Conservation (phyloP, 2,329 filamentous ascomycete genomes). For the Sarocladium strictum region DNA sequence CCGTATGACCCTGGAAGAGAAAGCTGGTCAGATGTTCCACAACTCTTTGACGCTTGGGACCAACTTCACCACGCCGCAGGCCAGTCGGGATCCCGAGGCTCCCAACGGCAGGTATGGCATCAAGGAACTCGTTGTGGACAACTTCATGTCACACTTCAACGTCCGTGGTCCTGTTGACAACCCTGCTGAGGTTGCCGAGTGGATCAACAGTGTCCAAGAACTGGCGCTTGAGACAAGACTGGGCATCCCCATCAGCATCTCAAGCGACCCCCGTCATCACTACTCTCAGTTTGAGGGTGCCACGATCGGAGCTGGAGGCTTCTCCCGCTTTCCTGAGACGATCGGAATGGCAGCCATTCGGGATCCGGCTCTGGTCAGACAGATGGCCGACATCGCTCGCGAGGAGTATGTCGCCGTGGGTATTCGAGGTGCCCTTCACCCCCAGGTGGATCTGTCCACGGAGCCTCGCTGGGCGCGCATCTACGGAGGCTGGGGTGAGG, state of each 20-base stretch:
- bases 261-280: slow-evolving; percentile 40
- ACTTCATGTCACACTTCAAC: slow-evolving; percentile 38
- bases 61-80: slow-evolving; percentile 17
- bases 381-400: slow-evolving; percentile 42
- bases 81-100: background rate
- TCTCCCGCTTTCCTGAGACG: slow-evolving; percentile 47
- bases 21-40: slow-evolving; percentile 42
- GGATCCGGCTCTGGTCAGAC: slow-evolving; percentile 33
- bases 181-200: slow-evolving; percentile 27
- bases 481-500: slow-evolving; percentile 40
- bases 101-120: slow-evolving; percentile 10
- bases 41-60: slow-evolving; percentile 23
- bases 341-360: slow-evolving; percentile 44
- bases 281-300: slow-evolving; percentile 38
- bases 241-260: slow-evolving; percentile 39
- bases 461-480: slow-evolving; percentile 46
- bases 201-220: slow-evolving; percentile 35
- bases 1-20: slow-evolving; percentile 42
- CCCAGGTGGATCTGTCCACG: slow-evolving; percentile 44
- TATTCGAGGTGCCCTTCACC: slow-evolving; percentile 40
- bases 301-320: slow-evolving; percentile 33
- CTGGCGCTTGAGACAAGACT: slow-evolving; percentile 37
- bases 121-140: slow-evolving; percentile 14
- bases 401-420: slow-evolving; percentile 39
- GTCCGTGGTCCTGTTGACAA: slow-evolving; percentile 36